These are phyloP conservation scores for Epithemia pelagica DNA, from an alignment of 108 stramenopile genomes.

Conservation along the genomic window DNA sequence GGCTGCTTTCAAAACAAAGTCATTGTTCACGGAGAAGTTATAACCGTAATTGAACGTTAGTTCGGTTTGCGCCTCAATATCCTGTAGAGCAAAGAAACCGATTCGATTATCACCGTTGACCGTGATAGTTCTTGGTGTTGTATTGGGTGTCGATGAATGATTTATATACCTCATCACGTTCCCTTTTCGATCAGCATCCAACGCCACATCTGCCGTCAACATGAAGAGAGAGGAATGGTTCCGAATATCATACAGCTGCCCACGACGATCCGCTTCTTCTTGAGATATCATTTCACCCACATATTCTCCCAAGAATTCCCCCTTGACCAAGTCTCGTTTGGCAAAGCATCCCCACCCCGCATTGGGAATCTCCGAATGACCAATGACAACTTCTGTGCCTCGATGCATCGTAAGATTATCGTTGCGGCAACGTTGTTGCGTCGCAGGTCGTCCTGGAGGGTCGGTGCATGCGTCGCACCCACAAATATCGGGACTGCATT, in stretches of 20 bases:
- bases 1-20: conserved; percentile 4
- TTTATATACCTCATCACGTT: conserved; percentile 32
- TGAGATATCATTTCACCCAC: conserved; percentile 76
- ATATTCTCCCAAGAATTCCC: conserved; percentile 81
- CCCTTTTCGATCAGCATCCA: conserved; percentile 57
- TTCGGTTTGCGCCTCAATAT: conserved; percentile 67
- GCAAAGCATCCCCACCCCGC: conserved; percentile 85
- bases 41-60: conserved; percentile 11
- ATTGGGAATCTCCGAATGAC: conserved; percentile 41
- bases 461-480: conserved; percentile 59
- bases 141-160: conserved; percentile 67
- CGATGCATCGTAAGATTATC: conserved; percentile 64
- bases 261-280: conserved; percentile 81
- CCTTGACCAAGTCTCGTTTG: conserved; percentile 52
- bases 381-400: conserved; percentile 52
- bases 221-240: conserved; percentile 81
- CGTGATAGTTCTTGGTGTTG: conserved; percentile 42
- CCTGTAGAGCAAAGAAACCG: conserved; percentile 70
- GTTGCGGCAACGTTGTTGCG: conserved; percentile 47
- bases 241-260: conserved; percentile 63
- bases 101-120: conserved; percentile 77
- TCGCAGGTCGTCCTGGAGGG: conserved; percentile 30
- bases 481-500: conserved; percentile 89
- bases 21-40: conserved; percentile 8
- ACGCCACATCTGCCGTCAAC: conserved; percentile 48